Percentiles rank a stretch among this genome's conserved stretches.
Evolutionary conservation across 2,329 filamentous ascomycete genomes (phyloP).

Genomic region (Emericellopsis cladophorae): DNA sequence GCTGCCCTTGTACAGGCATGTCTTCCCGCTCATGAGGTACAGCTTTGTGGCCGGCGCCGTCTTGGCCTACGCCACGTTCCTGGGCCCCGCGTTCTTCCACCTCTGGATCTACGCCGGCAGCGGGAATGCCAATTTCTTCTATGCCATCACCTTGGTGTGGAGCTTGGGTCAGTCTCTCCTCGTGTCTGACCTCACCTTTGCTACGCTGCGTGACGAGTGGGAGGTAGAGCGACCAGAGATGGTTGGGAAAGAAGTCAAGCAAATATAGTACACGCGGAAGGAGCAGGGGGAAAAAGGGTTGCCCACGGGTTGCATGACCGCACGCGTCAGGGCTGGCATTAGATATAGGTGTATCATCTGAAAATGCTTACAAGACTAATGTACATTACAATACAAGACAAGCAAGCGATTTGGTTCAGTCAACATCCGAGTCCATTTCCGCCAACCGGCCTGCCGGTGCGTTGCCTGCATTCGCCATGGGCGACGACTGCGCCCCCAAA

Average conservation of each 20-base stretch:
- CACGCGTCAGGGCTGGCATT: no score
- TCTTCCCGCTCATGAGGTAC: conserved; percentile 89
- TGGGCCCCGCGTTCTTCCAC: conserved; percentile 92
- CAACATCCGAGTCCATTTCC: conserved; percentile 21
- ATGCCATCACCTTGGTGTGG: conserved; percentile 98
- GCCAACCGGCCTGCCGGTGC: conserved; percentile 14
- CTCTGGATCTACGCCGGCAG: conserved; percentile 97
- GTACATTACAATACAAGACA: not conserved
- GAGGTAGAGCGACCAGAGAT: conserved; percentile 85
- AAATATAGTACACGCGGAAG: conserved; percentile 36
- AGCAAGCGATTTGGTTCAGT: conserved; percentile 8
- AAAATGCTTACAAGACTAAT: not conserved
- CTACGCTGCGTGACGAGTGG: conserved; percentile 83
- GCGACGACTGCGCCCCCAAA: conserved; percentile 13
- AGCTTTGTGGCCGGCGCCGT: conserved; percentile 76
- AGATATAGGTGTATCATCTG: no score
- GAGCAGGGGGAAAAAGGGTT: conserved; percentile 2
- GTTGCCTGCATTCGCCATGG: conserved; percentile 4
- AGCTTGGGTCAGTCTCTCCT: conserved; percentile 79
- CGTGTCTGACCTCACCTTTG: conserved; percentile 79
- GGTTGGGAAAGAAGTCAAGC: conserved; percentile 74
- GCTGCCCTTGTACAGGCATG: conserved; percentile 76
- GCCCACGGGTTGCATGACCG: not conserved
- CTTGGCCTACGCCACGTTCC: conserved; percentile 73
- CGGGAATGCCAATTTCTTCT: conserved; percentile 98